These are phyloP conservation scores for Magnusiomyces magnusii DNA, from an alignment of 1,139 yeast species.

Conservation along the genomic window DNA sequence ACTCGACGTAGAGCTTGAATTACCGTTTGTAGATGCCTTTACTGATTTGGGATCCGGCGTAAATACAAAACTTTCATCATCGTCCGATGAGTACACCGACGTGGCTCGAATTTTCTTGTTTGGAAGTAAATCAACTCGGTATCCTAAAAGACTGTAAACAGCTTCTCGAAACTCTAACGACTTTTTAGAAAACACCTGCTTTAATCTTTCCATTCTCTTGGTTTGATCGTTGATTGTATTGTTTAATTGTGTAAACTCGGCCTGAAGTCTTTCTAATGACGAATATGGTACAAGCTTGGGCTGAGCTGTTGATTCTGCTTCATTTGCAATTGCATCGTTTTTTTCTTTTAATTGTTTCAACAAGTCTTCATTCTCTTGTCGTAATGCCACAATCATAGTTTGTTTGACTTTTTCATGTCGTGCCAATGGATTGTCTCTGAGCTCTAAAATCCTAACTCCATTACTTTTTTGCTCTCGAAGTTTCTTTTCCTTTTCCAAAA, in stretches of 20 bases:
- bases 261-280: slow-evolving; percentile 55
- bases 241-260: slow-evolving; percentile 47
- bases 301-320: slow-evolving; percentile 20
- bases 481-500: slow-evolving; percentile 27
- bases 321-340: slow-evolving; percentile 8
- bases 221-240: slow-evolving; percentile 44
- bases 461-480: slow-evolving; percentile 35
- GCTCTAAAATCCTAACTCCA: slow-evolving; percentile 46
- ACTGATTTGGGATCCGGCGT: slow-evolving; percentile 31
- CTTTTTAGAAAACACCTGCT: slow-evolving; percentile 57
- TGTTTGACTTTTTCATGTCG: slow-evolving; percentile 58
- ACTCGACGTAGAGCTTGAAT: slow-evolving; percentile 7
- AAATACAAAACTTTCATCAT: slow-evolving; percentile 34
- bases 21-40: not conserved
- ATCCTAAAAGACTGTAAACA: slow-evolving; percentile 65
- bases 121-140: slow-evolving; percentile 61
- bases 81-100: slow-evolving; percentile 42
- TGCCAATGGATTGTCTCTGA: slow-evolving; percentile 60
- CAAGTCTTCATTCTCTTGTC: slow-evolving; percentile 56
- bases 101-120: slow-evolving; percentile 60
- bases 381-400: slow-evolving; percentile 44
- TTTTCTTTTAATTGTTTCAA: slow-evolving; percentile 24
- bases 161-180: slow-evolving; percentile 68
- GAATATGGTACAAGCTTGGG: slow-evolving; percentile 45
- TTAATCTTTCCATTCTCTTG: slow-evolving; percentile 54